Evolutionary conservation across 306 rosid genomes (phyloP), one percentile per base, ranked within the genome.

Genomic region (Quercus alba): DNA sequence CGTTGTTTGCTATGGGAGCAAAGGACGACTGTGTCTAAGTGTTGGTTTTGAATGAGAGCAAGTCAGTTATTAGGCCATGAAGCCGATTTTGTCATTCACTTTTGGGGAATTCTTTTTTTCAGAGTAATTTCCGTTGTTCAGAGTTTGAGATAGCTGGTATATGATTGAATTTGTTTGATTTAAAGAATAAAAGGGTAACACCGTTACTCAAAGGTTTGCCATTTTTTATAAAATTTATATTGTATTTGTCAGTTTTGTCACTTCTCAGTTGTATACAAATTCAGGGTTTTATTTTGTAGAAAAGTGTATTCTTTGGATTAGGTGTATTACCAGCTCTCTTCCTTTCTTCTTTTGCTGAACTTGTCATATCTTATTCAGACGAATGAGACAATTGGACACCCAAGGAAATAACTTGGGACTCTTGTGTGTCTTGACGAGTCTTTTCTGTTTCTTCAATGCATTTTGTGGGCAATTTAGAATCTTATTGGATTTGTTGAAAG

Each of bases 151-250:
- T 80, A 79, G 80, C 75, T 46, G 55, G 84, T 67, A 85, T 76
- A 79, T 77, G 81, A 82, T 82, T 66, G 82, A 63, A 78, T 85
- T 82, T 76, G 80, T 79, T 49, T 71, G 57, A 57, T 78, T 78
- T 57, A 72, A 63, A 61, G 81, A 81, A 74, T 63, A 78, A 85
- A 26, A 57, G n/a, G 61, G 80, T 51, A 19, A 44, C 74, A 46
- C 8, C 25, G 72, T 56, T 30, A 58, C 73, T 15, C 55, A 31
- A 52, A 41, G 51, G 71, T 78, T 41, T 74, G 80, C 72, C 55
- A 38, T 64, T 61, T 26, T 56, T 73, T 69, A 52, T 77, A 74
- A 33, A 23, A 73, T 74, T 70, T 33, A 67, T 19, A 67, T 31
- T 35, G 72, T 33, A 19, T 67, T 8, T 9, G 52, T 67, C 51